Evolutionary conservation across 2,329 filamentous ascomycete species (phyloP).

Genomic region (Calycina marina): DNA sequence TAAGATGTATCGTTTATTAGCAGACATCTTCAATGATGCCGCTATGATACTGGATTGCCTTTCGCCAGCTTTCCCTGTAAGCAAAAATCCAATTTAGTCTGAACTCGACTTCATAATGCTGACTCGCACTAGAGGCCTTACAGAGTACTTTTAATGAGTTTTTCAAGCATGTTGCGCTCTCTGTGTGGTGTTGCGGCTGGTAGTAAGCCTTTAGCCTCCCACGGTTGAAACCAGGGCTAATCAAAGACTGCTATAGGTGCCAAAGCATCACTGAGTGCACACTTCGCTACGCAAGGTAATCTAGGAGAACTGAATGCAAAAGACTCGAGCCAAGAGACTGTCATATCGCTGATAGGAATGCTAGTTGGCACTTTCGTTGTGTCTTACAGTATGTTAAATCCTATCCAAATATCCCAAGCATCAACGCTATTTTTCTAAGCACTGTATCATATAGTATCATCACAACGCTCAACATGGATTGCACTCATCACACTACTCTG

Average conservation of each 20-base stretch:
- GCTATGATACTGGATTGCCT: conserved; percentile 58
- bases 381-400: conserved; percentile 31
- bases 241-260: conserved; percentile 28
- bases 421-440: too few species aligned
- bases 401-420: too few species aligned
- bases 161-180: conserved; percentile 45
- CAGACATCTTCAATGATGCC: conserved; percentile 57
- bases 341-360: conserved; percentile 81
- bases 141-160: conserved; percentile 41
- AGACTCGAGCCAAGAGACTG: conserved; percentile 89
- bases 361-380: conserved; percentile 72
- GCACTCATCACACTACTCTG: conserved; percentile 58
- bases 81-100: neutral
- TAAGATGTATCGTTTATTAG: conserved; percentile 55
- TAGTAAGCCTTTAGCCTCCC: conserved; percentile 30
- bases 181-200: conserved; percentile 84
- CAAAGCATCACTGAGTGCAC: conserved; percentile 80
- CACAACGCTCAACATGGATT: conserved; percentile 56
- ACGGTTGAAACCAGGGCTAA: neutral
- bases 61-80: conserved; percentile 42
- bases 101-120: neutral
- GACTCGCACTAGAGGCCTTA: conserved; percentile 31
- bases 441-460: too few species aligned
- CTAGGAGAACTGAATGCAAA: conserved; percentile 87
- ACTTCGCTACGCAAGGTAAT: conserved; percentile 81